Percentiles rank a stretch among this genome's conserved stretches.
These are phyloP conservation scores for Gymnopilus junonius DNA, from an alignment of 768 basidiomycete genomes.

Conservation along the genomic window DNA sequence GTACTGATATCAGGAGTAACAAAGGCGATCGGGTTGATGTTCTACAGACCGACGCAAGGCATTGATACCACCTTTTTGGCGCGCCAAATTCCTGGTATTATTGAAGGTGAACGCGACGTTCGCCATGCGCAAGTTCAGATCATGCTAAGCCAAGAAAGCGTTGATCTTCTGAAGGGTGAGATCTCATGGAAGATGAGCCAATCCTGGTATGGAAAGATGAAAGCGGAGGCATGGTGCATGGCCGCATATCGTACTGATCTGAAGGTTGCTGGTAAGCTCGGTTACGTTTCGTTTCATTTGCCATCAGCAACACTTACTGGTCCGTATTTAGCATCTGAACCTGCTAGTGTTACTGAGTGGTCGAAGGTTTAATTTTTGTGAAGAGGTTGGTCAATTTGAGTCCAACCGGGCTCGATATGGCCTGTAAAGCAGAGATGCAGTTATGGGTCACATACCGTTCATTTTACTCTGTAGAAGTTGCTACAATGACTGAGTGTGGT, in stretches of 20 bases:
- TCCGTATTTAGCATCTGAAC: background rate
- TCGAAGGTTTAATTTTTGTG: background rate
- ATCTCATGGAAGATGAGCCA: slow-evolving; percentile 25
- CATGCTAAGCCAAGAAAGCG: slow-evolving; percentile 13
- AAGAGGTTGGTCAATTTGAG: background rate
- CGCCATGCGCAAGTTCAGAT: slow-evolving; percentile 18
- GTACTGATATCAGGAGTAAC: slow-evolving; percentile 9
- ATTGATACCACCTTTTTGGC: background rate
- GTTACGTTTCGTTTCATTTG: background rate
- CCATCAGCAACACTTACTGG: background rate
- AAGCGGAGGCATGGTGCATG: slow-evolving; percentile 22
- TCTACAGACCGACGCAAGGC: slow-evolving; percentile 13
- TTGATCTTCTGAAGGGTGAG: slow-evolving; percentile 14
- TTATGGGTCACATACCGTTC: too few relatives aligned
- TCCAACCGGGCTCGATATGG: too few relatives aligned
- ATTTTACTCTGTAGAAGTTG: too few relatives aligned
- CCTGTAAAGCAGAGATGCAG: too few relatives aligned
- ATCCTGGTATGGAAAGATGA: slow-evolving; percentile 25
- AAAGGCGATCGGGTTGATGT: slow-evolving; percentile 15
- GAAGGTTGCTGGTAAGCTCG: slow-evolving; percentile 10
- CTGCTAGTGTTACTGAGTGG: background rate
- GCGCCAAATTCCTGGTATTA: background rate
- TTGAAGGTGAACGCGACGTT: slow-evolving; percentile 10
- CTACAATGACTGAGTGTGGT: too few relatives aligned
- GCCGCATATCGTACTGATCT: slow-evolving; percentile 22